Evolutionary conservation across 2,329 filamentous ascomycete species (phyloP).

Genomic region (Pestalotiopsis sp.): DNA sequence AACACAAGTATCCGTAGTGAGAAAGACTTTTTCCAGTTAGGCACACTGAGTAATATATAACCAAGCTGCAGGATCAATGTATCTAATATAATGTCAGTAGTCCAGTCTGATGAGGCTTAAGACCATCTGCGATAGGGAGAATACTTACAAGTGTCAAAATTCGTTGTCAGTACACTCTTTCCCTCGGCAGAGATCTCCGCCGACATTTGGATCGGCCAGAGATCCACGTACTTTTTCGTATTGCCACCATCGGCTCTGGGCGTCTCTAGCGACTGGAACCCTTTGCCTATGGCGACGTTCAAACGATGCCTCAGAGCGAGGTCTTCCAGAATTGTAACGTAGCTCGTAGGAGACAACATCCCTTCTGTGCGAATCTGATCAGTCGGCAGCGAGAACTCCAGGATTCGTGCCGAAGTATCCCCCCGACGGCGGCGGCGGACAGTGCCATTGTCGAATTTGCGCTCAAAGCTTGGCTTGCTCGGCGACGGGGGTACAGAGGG

Average conservation of each 20-base stretch:
- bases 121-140: background rate
- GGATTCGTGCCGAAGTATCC: constrained; percentile 57
- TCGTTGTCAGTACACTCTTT: constrained; percentile 75
- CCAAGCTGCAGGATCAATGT: constrained; percentile 85
- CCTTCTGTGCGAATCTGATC: constrained; percentile 70
- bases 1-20: constrained; percentile 80
- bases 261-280: constrained; percentile 76
- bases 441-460: constrained; percentile 33
- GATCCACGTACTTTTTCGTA: constrained; percentile 78
- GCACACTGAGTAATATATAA: constrained; percentile 81
- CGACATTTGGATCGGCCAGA: constrained; percentile 95
- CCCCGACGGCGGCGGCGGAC: constrained; percentile 47
- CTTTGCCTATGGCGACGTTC: constrained; percentile 83
- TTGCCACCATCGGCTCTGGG: constrained; percentile 62
- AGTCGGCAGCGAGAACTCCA: constrained; percentile 66
- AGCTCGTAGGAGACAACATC: constrained; percentile 71
- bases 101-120: background rate
- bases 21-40: constrained; percentile 76
- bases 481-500: constrained; percentile 48
- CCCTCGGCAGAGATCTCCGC: constrained; percentile 73
- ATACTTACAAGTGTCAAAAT: constrained; percentile 80
- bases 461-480: constrained; percentile 31
- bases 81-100: constrained; percentile 41
- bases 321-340: constrained; percentile 83
- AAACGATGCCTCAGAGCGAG: constrained; percentile 76